Evolutionary conservation across 2,329 filamentous ascomycete genomes (phyloP), one percentile per base, ranked within the genome.

Genomic region (Calonectria naviculata): DNA sequence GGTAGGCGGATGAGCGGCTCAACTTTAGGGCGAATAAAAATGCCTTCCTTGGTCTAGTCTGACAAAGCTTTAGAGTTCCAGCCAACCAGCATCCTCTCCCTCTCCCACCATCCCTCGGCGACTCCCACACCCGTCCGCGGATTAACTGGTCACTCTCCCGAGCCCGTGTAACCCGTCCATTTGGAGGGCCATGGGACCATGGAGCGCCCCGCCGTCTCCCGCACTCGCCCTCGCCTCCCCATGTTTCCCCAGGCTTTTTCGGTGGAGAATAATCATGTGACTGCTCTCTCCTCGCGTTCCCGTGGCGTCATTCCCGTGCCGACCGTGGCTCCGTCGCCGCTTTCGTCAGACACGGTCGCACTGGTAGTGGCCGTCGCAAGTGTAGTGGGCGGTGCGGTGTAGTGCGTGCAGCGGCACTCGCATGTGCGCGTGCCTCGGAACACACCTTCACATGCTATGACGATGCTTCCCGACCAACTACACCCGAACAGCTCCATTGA

Each of bases 401-500:
- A 47, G 54, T 62, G 42, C 41, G 29, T 44, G 47, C 58, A 49
- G 61, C 41, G 42, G 31, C 64, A 65, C 66, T 75, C 72, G 67
- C 76, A 75, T 77, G 76, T 78, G 76, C 74, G 71, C 70, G 75
- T 78, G 75, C 77, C 77, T 79, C 77, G 77, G 77, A 77, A 77
- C 73, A 69, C 63, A 67, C 73, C 70, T 79, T 79, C 77, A 79
- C 77, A 79, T 79, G 77, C 75, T 73, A 76, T 77, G 71, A 71
- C 66, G 65, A 67, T 60, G 24, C 46, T 68, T 49, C 65, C 34
- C 44, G 61, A 46, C 52, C 61, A 65, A 65, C 56, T 54, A 64
- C 58, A 60, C 29, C 47, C 19, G 21, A 49, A 41, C 41, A 68
- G 60, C 65, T 34, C 31, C 65, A 65, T 68, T 62, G 69, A 64